Evolutionary conservation across 1,139 yeast genomes (phyloP).

Genomic region (Meyerozyma smithsonii): DNA sequence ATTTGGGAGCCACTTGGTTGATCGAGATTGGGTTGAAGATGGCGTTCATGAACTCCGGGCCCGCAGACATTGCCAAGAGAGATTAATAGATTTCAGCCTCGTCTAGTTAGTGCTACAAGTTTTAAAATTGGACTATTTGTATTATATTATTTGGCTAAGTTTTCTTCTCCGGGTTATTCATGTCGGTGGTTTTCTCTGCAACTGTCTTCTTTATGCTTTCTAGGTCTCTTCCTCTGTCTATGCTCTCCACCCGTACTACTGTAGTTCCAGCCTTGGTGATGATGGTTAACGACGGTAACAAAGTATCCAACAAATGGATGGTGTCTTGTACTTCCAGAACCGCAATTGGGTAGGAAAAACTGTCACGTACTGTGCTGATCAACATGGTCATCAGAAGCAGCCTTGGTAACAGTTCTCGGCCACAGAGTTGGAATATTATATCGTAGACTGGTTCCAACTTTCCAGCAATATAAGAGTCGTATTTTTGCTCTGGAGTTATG

Average conservation of each 20-base stretch:
- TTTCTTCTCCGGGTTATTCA: no score
- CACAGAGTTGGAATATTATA: slow-evolving; percentile 26
- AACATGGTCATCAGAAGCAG: slow-evolving; percentile 24
- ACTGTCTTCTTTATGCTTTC: slow-evolving; percentile 6
- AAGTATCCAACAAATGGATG: slow-evolving; percentile 15
- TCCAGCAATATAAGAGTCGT: slow-evolving; percentile 33
- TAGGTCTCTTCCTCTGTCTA: slow-evolving; percentile 27
- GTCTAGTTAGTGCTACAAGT: no score
- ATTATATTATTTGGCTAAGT: no score
- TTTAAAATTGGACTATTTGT: no score
- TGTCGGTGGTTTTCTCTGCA: slow-evolving; percentile 8
- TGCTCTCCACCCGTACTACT: slow-evolving; percentile 22
- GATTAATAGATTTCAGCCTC: slow-evolving; percentile 12
- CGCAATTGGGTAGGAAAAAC: slow-evolving; percentile 29
- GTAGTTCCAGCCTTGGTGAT: slow-evolving; percentile 18
- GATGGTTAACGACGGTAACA: slow-evolving; percentile 12
- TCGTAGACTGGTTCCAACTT: slow-evolving; percentile 39
- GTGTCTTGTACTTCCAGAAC: slow-evolving; percentile 29
- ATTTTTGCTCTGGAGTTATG: slow-evolving; percentile 28
- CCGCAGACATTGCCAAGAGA: slow-evolving; percentile 82
- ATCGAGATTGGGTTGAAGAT: slow-evolving; percentile 76
- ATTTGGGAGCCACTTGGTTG: slow-evolving; percentile 73
- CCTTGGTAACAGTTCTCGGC: slow-evolving; percentile 8
- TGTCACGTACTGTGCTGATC: slow-evolving; percentile 28
- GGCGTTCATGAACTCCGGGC: slow-evolving; percentile 84